Evolutionary conservation across 2,329 filamentous ascomycete genomes (phyloP), one percentile per base, ranked within the genome.

Genomic region (Scortechinia acanthostroma): DNA sequence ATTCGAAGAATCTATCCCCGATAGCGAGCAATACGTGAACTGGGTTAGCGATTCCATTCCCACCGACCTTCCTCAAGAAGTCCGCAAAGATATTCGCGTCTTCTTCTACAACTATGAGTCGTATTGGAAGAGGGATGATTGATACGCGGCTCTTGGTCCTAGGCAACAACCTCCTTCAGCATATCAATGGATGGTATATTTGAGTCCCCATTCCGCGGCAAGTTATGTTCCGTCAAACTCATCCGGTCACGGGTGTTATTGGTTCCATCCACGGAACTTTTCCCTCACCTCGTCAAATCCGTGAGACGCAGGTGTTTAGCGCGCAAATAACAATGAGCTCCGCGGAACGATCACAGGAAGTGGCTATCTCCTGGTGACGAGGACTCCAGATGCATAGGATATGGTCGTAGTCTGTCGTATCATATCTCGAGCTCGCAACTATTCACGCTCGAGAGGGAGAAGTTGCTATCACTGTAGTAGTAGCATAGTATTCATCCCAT

Each of bases 71-170:
- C 14, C 45, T 16, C 37, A 17, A 19, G 37, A 22, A 22, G 21
- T 22, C n/a, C 10, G 10, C 25, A 4, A 21, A 33, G 19, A 35
- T 23, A 45, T 30, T 21, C 45, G 45, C 4, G 10, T 30, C 14
- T 46, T 46, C 42, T 46, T 45, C 23, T 46, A 46, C 25, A 46
- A 46, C 23, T 45, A 46, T 37, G 45, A 46, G 17, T 46, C 45
- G 22, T 46, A 44, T 22, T 46, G 45, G 45, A n/a, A 45, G 21
- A 45, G 45, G 43, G 45, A 45, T 45, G 45, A 14, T 46, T 17
- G n/a, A 45, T 10, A n/a, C n/a, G 20, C 42, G 45, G 15, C 37
- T 43, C 20, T 28, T 23, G 42, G 19, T 14, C 22, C 30, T 46
- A 22, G 44, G 20, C n/a, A 35, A 43, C 21, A 5, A 10, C 3